Conservation (phyloP, 1,284 basidiomycete species). For the Sutorius eximius region DNA sequence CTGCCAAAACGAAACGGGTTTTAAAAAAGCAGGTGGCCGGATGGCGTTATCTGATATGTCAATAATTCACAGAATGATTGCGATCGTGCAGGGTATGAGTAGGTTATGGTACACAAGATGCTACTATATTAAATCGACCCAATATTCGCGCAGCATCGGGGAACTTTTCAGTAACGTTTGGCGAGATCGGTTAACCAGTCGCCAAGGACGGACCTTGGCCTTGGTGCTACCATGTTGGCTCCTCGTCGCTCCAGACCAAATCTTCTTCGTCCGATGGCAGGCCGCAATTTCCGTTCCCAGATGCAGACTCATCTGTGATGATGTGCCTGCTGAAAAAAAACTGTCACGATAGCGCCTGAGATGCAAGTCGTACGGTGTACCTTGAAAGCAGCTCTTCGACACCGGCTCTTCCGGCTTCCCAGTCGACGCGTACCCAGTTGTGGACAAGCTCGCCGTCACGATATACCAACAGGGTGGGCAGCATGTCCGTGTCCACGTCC, state of each 20-base stretch:
- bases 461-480: conserved; percentile 83
- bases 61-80: background rate
- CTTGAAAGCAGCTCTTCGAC: conserved; percentile 64
- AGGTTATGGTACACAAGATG: background rate
- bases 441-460: conserved; percentile 78
- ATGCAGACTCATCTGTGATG: conserved; percentile 19
- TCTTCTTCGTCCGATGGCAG: conserved; percentile 39
- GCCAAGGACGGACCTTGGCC: background rate
- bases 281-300: conserved; percentile 30
- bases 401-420: conserved; percentile 71
- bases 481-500: conserved; percentile 75
- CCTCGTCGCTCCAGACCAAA: conserved; percentile 35
- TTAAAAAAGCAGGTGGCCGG: background rate
- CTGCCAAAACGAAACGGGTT: background rate
- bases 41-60: conserved; percentile 14
- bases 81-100: background rate
- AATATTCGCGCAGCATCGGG: background rate
- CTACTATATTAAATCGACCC: background rate
- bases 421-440: conserved; percentile 84
- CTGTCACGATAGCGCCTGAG: background rate
- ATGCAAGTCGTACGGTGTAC: conserved; percentile 39
- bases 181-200: background rate
- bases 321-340: conserved; percentile 31
- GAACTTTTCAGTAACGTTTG: background rate
- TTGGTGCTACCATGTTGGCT: conserved; percentile 12